A percentile compares a stretch with the other conserved stretches of the same genome.
phyloP scores from a whole-genome alignment of 306 rosid species.

The Quercus suber region DNA sequence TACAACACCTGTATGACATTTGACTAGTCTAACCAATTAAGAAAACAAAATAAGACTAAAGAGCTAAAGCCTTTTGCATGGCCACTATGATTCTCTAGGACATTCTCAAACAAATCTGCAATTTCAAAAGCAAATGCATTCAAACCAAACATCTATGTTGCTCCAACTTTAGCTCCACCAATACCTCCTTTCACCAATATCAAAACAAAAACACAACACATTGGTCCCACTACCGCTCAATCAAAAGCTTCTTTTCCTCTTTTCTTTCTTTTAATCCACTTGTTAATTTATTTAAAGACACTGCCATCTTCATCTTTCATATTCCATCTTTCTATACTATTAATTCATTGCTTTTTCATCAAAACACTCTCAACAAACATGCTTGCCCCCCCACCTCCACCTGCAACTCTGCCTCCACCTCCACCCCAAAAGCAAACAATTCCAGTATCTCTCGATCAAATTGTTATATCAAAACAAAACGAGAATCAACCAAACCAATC shows the following conservation, averaged over 20 bases:
- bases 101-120: slow-evolving; percentile 32
- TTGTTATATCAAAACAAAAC: slow-evolving; percentile 30
- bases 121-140: slow-evolving; percentile 41
- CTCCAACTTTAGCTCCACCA: slow-evolving; percentile 43
- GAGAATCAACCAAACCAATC: slow-evolving; percentile 19
- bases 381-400: slow-evolving; percentile 40
- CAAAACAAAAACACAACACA: slow-evolving; percentile 27
- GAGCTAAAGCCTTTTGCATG: slow-evolving; percentile 15
- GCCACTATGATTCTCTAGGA: slow-evolving; percentile 5
- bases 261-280: slow-evolving; percentile 28
- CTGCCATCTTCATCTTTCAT: not conserved
- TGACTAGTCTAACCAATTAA: slow-evolving; percentile 24
- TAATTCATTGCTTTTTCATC: slow-evolving; percentile 7
- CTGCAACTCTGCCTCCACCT: slow-evolving; percentile 14
- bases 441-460: slow-evolving; percentile 41
- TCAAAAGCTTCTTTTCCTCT: slow-evolving; percentile 52
- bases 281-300: slow-evolving; percentile 25
- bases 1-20: slow-evolving; percentile 10
- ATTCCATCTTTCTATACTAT: slow-evolving; percentile 14
- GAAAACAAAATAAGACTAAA: slow-evolving; percentile 22
- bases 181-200: slow-evolving; percentile 37
- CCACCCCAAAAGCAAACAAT: slow-evolving; percentile 25
- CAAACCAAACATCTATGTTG: slow-evolving; percentile 36
- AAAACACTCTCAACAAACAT: slow-evolving; percentile 23
- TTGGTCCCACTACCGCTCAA: slow-evolving; percentile 42